Base-by-base conservation (phyloP, 73 alveolate genomes). In the Breviolum minutum region DNA sequence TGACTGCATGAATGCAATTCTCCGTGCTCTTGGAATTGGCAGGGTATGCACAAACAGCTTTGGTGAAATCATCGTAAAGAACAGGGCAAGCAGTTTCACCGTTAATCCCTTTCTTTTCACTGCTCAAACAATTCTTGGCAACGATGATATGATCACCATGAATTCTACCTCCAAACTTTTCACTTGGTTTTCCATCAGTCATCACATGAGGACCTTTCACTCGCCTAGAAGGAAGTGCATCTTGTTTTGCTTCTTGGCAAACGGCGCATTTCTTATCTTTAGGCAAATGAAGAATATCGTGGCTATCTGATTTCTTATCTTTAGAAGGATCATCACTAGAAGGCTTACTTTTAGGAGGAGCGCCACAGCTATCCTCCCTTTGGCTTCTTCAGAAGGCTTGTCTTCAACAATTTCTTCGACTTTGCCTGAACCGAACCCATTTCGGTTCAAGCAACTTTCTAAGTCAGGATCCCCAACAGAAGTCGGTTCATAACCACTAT, bases 111-210 rank as follows among this genome's bases (percentile, higher is more conserved):
- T 19, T 40, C 85, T 69, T 48, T 16, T 32, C 62, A 60, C 24
- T 48, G 81, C 27, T 62, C 11, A 89, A 14, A 3, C 96, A 61
- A 2, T 77, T 86, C 29, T 89, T 89, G 74, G 96, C 30, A 24
- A 88, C 71, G 24, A 88, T 68, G 30, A 87, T 87, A 48, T 80
- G 89, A n/a, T 76, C 85, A 27, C 63, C 85, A 76, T 76, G 85
- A 63, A 76, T 76, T n/a, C 85, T 24, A n/a, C 20, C 85, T 24
- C 85, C 85, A 76, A 76, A 76, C n/a, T 22, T 14, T 8, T 22
- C 85, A 13, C 62, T 26, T 26, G 84, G 84, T 10, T 74, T 13
- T 8, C 84, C 84, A 26, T 74, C 84, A 9, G 84, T 6, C 84
- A 74, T 7, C 3, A 19, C 62, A 7, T 19, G 11, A 9, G 85